A percentile compares a stretch with the other conserved stretches of the same genome.
phyloP scores from a whole-genome alignment of 108 stramenopile genomes.

The Schizochytrium sp. region DNA sequence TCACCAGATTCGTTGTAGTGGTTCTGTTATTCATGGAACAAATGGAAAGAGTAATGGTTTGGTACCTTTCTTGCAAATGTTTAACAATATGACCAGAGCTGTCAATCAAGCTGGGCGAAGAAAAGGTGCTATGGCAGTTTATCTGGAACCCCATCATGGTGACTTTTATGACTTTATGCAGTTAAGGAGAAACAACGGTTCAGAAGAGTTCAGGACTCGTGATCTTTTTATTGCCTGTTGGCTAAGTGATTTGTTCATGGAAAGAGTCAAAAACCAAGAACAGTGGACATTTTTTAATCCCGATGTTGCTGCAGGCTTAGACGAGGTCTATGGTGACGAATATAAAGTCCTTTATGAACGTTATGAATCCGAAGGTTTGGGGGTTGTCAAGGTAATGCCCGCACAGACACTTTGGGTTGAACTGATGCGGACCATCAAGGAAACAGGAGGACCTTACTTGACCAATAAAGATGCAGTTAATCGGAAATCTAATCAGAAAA shows the following conservation, averaged over 20 bases:
- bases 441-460: conserved; percentile 97
- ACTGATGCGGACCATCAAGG: conserved; percentile 90
- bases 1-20: conserved; percentile 92
- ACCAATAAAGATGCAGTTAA: conserved; percentile 97
- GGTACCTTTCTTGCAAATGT: conserved; percentile 99
- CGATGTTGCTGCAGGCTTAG: conserved; percentile 86
- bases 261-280: conserved; percentile 89
- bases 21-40: conserved; percentile 90
- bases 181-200: conserved; percentile 95
- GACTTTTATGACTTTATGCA: conserved; percentile 93
- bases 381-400: conserved; percentile 78
- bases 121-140: conserved; percentile 95
- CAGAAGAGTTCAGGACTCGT: conserved; percentile 92
- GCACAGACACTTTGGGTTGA: conserved; percentile 89
- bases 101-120: conserved; percentile 98
- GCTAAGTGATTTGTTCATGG: conserved; percentile 97
- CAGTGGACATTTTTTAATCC: conserved; percentile 95
- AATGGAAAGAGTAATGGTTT: conserved; percentile 93
- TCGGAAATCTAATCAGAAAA: conserved; percentile 93
- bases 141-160: conserved; percentile 97
- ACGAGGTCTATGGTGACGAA: conserved; percentile 85
- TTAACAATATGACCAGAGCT: conserved; percentile 93
- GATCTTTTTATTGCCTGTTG: conserved; percentile 97
- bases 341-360: conserved; percentile 87
- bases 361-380: conserved; percentile 88